Conservation (phyloP, 192 early-diverging fungal species). For the Chytriomyces sp. region DNA sequence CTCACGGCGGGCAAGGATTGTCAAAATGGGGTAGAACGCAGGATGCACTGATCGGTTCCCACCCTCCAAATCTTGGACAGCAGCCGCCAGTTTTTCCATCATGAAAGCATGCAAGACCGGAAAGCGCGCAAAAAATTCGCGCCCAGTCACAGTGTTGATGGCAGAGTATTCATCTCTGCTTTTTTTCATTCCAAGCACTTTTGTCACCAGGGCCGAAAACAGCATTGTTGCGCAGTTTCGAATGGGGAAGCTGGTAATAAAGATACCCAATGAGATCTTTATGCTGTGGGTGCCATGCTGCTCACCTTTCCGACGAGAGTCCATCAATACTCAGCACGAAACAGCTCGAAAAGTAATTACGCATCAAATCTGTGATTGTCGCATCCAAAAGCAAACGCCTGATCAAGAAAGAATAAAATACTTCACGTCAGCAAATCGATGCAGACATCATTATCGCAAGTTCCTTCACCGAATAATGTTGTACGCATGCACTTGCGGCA, state of each 20-base stretch:
- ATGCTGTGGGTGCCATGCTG: background rate
- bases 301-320: constrained; percentile 65
- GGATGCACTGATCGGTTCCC: constrained; percentile 71
- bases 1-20: constrained; percentile 73
- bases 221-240: constrained; percentile 94
- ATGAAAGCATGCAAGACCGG: constrained; percentile 80
- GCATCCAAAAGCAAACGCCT: constrained; percentile 77
- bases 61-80: constrained; percentile 63
- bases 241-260: constrained; percentile 76
- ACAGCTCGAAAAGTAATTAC: constrained; percentile 77
- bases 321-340: constrained; percentile 80
- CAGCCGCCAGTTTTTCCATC: constrained; percentile 71
- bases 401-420: background rate
- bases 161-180: constrained; percentile 72
- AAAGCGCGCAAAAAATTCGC: constrained; percentile 90
- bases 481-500: constrained; percentile 92
- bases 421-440: background rate
- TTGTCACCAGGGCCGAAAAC: constrained; percentile 82
- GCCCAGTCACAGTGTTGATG: constrained; percentile 78
- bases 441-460: background rate
- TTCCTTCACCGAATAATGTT: constrained; percentile 73
- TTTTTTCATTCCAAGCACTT: constrained; percentile 84
- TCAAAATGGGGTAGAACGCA: constrained; percentile 87
- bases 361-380: constrained; percentile 72
- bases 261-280: background rate